A percentile compares a stretch with the other conserved stretches of the same genome.
Conservation (phyloP, 176 grass and related monocot species). For the Bonia amplexicaulis region DNA sequence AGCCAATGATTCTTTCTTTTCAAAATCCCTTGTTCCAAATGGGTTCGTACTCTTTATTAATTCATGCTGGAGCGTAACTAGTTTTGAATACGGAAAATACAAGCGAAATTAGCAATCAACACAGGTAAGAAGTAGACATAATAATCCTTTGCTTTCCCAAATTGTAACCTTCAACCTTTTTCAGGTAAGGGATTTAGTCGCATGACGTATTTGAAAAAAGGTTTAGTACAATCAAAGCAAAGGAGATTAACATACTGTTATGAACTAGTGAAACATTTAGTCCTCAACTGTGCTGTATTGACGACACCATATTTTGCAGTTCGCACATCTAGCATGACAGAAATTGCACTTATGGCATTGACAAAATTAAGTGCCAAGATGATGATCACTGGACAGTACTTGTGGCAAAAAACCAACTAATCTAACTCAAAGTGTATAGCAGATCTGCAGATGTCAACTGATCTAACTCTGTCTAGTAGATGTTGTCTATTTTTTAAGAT, state of each 20-base stretch:
- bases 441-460: not conserved
- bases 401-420: not conserved
- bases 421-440: not conserved
- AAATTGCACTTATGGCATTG: not conserved
- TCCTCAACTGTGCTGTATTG: not conserved
- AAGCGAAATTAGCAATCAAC: not conserved
- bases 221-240: not conserved
- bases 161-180: not conserved
- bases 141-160: not conserved
- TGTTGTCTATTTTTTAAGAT: conserved; percentile 44
- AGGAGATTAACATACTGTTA: not conserved
- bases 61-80: not conserved
- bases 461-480: not conserved
- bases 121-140: not conserved
- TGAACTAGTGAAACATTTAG: not conserved
- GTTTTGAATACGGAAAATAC: not conserved
- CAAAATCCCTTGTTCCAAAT: not conserved
- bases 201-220: not conserved
- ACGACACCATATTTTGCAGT: not conserved
- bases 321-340: not conserved
- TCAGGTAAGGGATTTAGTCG: not conserved
- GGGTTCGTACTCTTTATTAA: not conserved
- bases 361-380: not conserved
- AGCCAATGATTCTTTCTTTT: not conserved
- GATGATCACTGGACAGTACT: not conserved